Evolutionary conservation across 768 basidiomycete species (phyloP).

Genomic region (Amanita rubescens): DNA sequence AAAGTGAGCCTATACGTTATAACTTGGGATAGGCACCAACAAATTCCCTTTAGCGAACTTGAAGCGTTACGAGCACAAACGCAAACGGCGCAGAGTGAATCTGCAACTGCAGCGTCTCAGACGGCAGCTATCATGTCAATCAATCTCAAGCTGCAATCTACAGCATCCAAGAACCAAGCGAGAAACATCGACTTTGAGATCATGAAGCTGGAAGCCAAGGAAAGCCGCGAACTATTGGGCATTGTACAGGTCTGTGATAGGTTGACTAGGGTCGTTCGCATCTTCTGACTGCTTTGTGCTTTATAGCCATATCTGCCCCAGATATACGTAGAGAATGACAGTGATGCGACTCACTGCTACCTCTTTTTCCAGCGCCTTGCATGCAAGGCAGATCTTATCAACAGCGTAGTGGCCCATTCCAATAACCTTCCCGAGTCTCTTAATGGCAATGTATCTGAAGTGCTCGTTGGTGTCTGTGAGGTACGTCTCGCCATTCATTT

Average conservation of each 20-base stretch:
- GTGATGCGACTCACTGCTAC: constrained; percentile 82
- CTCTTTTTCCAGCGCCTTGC: constrained; percentile 90
- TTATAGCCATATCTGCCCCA: constrained; percentile 84
- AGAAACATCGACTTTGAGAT: constrained; percentile 87
- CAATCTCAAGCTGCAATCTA: constrained; percentile 89
- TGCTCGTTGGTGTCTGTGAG: constrained; percentile 92
- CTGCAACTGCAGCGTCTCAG: constrained; percentile 77
- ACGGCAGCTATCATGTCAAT: constrained; percentile 91
- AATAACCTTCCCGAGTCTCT: constrained; percentile 84
- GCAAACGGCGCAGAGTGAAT: constrained; percentile 76
- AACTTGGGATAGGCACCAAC: neutral
- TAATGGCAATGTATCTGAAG: constrained; percentile 74
- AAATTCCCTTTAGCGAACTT: constrained; percentile 64
- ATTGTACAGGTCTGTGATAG: constrained; percentile 65
- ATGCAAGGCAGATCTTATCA: constrained; percentile 83
- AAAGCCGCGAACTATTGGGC: constrained; percentile 68
- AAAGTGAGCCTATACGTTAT: constrained; percentile 34
- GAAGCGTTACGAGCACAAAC: constrained; percentile 79
- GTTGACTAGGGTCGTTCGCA: neutral
- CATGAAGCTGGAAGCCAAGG: constrained; percentile 75
- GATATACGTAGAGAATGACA: constrained; percentile 83
- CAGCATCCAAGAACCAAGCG: constrained; percentile 86
- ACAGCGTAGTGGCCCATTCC: constrained; percentile 69
- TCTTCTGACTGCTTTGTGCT: constrained; percentile 1
- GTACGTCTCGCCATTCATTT: constrained; percentile 29